Percentiles rank a stretch among this genome's conserved stretches.
Evolutionary conservation across 1,284 basidiomycete species (phyloP).

Genomic region (Mycocalia duriaeana): DNA sequence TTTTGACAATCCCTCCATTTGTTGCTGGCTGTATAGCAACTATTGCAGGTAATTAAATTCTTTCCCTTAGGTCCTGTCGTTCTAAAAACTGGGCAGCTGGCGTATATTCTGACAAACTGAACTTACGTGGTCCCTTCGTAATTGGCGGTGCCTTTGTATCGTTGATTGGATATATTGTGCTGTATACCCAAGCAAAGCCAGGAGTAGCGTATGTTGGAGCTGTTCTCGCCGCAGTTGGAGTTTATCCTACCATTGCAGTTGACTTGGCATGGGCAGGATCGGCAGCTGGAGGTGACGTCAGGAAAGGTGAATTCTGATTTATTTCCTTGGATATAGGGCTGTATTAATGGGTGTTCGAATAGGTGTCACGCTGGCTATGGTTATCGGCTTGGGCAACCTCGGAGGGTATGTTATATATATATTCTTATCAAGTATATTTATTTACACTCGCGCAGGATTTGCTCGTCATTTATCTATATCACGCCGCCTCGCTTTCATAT

Average conservation of each 20-base stretch:
- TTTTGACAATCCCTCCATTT: conserved; percentile 52
- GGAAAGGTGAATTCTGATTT: conserved; percentile 26
- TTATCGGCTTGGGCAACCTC: conserved; percentile 48
- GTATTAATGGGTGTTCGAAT: too few relatives aligned
- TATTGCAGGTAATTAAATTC: conserved; percentile 24
- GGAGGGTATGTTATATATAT: conserved; percentile 35
- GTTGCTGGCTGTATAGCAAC: conserved; percentile 38
- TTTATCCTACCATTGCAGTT: conserved; percentile 50
- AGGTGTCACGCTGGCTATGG: conserved; percentile 52
- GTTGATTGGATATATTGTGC: conserved; percentile 41
- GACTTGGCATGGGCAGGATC: conserved; percentile 51
- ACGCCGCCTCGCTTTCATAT: conserved; percentile 40
- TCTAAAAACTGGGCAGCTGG: conserved; percentile 27
- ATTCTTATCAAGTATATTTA: background rate
- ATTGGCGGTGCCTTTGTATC: conserved; percentile 32
- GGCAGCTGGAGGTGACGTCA: conserved; percentile 48
- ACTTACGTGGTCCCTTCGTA: conserved; percentile 41
- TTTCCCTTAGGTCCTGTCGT: too few relatives aligned
- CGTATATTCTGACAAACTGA: conserved; percentile 36
- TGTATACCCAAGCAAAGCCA: conserved; percentile 32
- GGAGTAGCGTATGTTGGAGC: conserved; percentile 45
- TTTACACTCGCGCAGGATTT: conserved; percentile 13
- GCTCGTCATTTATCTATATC: conserved; percentile 30
- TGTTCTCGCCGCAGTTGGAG: conserved; percentile 47
- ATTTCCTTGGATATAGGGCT: background rate